phyloP scores from a whole-genome alignment of 2,329 filamentous ascomycete species.

The Aureobasidium sp. region DNA sequence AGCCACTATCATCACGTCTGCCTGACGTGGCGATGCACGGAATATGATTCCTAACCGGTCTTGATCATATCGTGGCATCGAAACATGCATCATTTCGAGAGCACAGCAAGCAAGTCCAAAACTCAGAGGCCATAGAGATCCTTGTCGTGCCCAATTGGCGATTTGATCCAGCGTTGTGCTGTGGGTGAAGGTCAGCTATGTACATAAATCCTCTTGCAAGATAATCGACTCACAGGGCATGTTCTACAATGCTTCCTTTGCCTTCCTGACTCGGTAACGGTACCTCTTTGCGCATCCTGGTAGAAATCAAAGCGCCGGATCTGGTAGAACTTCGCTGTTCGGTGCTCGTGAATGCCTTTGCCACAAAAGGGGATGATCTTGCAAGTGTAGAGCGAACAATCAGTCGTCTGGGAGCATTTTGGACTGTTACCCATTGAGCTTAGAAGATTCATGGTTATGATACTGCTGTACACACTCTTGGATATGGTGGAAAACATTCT shows the following conservation, averaged over 20 bases:
- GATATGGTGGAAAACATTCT: too few species aligned
- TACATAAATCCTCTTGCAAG: conserved; percentile 20
- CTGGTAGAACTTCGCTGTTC: too few species aligned
- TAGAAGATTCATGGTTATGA: too few species aligned
- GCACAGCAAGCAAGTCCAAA: conserved; percentile 85
- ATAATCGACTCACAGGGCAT: conserved; percentile 70
- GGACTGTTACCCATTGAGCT: too few species aligned
- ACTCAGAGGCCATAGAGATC: conserved; percentile 80
- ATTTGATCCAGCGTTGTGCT: conserved; percentile 73
- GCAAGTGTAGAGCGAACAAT: too few species aligned
- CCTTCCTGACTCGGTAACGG: conserved; percentile 69
- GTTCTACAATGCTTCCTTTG: conserved; percentile 75
- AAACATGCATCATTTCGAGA: conserved; percentile 88
- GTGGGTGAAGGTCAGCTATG: background rate
- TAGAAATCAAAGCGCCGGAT: too few species aligned
- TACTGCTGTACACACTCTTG: too few species aligned
- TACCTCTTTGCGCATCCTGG: too few species aligned
- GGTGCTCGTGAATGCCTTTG: too few species aligned
- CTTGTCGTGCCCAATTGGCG: conserved; percentile 76
- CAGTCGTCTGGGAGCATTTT: too few species aligned
- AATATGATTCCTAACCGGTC: conserved; percentile 85
- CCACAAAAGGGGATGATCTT: too few species aligned
- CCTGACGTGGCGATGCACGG: conserved; percentile 78
- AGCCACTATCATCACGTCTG: conserved; percentile 88
- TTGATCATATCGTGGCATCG: conserved; percentile 80